These are phyloP conservation scores for Rubia yunnanensis DNA, from an alignment of 257 asterid genomes.

Conservation along the genomic window DNA sequence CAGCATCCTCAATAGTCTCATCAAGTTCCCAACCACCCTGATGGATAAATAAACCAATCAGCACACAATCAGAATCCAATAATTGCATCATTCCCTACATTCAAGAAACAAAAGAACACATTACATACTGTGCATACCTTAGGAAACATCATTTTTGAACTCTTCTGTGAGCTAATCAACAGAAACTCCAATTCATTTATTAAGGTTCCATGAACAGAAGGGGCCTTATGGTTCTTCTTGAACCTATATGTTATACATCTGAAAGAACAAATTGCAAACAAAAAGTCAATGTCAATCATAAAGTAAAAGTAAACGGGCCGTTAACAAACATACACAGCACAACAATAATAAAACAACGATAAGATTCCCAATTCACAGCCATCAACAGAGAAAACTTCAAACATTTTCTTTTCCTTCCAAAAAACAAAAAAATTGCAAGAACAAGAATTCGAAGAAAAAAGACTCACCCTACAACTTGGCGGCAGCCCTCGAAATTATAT, in stretches of 20 bases:
- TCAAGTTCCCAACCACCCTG: conserved; percentile 98
- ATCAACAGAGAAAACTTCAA: conserved; percentile 5
- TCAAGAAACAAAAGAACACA: conserved; percentile 6
- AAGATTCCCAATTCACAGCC: not conserved
- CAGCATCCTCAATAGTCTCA: conserved; percentile 77
- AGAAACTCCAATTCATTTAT: conserved; percentile 72
- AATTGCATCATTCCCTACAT: not conserved
- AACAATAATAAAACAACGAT: not conserved
- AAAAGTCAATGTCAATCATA: not conserved
- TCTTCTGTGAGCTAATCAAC: conserved; percentile 82
- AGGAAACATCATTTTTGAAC: conserved; percentile 85
- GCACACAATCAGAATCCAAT: conserved; percentile 16
- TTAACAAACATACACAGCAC: not conserved
- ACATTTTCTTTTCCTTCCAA: not conserved
- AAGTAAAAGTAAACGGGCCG: not conserved
- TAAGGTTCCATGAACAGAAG: conserved; percentile 21
- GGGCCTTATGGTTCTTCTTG: conserved; percentile 26
- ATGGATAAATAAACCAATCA: not conserved
- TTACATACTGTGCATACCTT: conserved; percentile 44
- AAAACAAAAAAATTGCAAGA: not conserved
- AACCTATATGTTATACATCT: conserved; percentile 85
- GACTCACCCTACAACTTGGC: conserved; percentile 48
- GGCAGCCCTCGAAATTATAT: conserved; percentile 30
- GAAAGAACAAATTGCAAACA: conserved; percentile 11
- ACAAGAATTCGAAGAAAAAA: not conserved